These are phyloP conservation scores for Liriodendron chinense DNA, from an alignment of 164 flowering plant genomes.

Conservation along the genomic window DNA sequence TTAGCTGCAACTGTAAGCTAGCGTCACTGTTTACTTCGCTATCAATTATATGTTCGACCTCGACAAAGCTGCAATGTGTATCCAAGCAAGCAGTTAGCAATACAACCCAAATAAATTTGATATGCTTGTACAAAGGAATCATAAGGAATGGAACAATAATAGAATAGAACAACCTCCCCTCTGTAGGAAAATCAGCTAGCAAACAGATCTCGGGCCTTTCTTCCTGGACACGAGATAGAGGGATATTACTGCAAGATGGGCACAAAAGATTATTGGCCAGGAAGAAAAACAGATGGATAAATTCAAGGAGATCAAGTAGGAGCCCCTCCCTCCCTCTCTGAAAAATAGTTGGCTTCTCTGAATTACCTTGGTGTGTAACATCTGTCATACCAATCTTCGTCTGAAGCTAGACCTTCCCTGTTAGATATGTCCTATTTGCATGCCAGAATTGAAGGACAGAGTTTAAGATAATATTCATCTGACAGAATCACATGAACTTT, in stretches of 20 bases:
- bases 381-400: slow-evolving; percentile 66
- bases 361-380: slow-evolving; percentile 57
- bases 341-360: neutral
- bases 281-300: neutral
- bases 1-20: slow-evolving; percentile 42
- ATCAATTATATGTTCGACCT: slow-evolving; percentile 54
- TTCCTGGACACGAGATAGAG: slow-evolving; percentile 48
- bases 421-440: slow-evolving; percentile 78
- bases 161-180: slow-evolving; percentile 51
- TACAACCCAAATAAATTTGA: no score
- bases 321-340: neutral
- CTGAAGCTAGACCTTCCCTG: slow-evolving; percentile 85
- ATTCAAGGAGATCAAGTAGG: neutral
- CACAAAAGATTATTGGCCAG: neutral
- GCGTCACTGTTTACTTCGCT: slow-evolving; percentile 44
- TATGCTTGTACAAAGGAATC: neutral
- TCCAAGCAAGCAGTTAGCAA: slow-evolving; percentile 6
- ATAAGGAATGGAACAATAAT: neutral
- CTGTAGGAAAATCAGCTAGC: slow-evolving; percentile 79
- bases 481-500: neutral
- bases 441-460: slow-evolving; percentile 5
- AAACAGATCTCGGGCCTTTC: slow-evolving; percentile 64
- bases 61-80: slow-evolving; percentile 43
- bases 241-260: slow-evolving; percentile 44
- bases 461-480: neutral